phyloP scores from a whole-genome alignment of 1,139 yeast genomes.

The Debaryomycetaceae sp. region DNA sequence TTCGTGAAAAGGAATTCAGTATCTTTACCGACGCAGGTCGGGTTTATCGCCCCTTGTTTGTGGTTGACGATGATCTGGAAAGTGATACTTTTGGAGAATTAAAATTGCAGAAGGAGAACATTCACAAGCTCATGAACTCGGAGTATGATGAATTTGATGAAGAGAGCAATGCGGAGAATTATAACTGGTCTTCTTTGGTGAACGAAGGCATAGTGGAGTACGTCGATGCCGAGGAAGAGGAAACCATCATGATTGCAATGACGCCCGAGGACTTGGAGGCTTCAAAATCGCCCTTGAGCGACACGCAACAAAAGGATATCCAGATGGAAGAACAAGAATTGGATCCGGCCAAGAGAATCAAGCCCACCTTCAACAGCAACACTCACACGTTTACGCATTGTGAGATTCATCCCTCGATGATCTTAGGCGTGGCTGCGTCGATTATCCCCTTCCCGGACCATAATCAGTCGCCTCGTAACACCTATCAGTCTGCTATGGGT shows the following conservation, averaged over 20 bases:
- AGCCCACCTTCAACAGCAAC: conserved; percentile 56
- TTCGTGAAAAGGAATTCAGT: conserved; percentile 92
- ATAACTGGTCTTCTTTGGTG: conserved; percentile 83
- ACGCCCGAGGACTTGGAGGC: conserved; percentile 93
- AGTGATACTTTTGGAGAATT: conserved; percentile 75
- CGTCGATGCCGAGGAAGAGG: conserved; percentile 97
- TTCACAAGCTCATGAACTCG: conserved; percentile 62
- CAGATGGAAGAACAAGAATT: conserved; percentile 46
- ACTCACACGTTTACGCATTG: conserved; percentile 95
- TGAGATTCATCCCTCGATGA: conserved; percentile 99
- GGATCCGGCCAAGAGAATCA: conserved; percentile 87
- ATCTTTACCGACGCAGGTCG: conserved; percentile 98
- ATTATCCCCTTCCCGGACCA: conserved; percentile 99
- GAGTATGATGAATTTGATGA: conserved; percentile 58
- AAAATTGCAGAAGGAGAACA: conserved; percentile 79
- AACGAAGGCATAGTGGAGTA: conserved; percentile 88
- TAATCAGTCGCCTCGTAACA: conserved; percentile 98
- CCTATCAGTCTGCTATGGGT: conserved; percentile 99
- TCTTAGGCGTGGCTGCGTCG: conserved; percentile 96
- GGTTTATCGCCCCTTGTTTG: conserved; percentile 89
- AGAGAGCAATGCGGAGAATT: conserved; percentile 49
- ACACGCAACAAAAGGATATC: conserved; percentile 39
- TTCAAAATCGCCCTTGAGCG: conserved; percentile 47
- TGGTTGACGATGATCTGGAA: conserved; percentile 81
- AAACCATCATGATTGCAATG: conserved; percentile 98